These are phyloP conservation scores for Diaporthe humulicola DNA, from an alignment of 2,329 filamentous ascomycete species.

Conservation along the genomic window DNA sequence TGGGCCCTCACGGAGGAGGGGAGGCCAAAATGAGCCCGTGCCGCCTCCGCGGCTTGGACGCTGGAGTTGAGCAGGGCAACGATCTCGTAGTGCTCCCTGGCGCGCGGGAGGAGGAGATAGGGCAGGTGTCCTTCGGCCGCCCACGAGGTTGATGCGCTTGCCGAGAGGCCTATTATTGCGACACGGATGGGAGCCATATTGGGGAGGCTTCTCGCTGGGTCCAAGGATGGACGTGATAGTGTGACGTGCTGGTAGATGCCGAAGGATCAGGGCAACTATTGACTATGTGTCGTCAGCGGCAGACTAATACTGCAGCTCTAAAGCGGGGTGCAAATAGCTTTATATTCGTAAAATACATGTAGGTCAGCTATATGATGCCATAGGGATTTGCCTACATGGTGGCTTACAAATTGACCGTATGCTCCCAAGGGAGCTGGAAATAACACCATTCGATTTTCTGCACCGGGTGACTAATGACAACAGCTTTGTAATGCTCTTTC, in stretches of 20 bases:
- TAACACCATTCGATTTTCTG: not conserved
- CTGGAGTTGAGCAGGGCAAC: slow-evolving; percentile 64
- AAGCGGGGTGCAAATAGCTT: not conserved
- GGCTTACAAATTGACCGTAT: not conserved
- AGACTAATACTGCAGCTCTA: not conserved
- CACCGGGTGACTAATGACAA: not conserved
- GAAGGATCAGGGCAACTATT: not conserved
- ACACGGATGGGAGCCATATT: slow-evolving; percentile 47
- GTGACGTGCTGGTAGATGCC: not conserved
- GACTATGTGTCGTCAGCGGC: not conserved
- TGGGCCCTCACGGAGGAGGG: slow-evolving; percentile 56
- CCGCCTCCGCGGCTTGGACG: slow-evolving; percentile 54
- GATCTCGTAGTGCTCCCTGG: slow-evolving; percentile 57
- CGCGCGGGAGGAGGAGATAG: slow-evolving; percentile 53
- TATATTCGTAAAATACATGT: not conserved
- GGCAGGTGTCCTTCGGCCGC: slow-evolving; percentile 49
- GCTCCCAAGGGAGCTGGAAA: not conserved
- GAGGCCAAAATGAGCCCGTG: slow-evolving; percentile 56
- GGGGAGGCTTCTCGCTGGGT: not conserved
- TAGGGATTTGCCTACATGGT: not conserved
- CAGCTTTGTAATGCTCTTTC: not conserved
- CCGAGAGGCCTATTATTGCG: slow-evolving; percentile 45
- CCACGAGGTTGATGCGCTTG: slow-evolving; percentile 3
- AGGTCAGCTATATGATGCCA: not conserved
- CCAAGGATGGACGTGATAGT: not conserved